Evolutionary conservation across 495 filamentous ascomycete species (phyloP), one percentile per base, ranked within the genome.

Genomic region (Articulospora tetracladia): DNA sequence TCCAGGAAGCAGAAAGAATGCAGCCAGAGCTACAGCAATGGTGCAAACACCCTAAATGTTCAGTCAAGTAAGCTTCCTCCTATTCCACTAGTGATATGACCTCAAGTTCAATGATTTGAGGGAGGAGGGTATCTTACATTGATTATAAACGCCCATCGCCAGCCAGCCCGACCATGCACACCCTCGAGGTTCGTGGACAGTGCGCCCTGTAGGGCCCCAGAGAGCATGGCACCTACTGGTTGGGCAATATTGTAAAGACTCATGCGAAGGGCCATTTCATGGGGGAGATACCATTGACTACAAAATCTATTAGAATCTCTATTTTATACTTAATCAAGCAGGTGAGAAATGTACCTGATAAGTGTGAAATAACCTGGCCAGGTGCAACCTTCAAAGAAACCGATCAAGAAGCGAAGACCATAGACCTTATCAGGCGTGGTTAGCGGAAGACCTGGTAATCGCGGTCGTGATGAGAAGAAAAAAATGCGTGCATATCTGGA

Each of bases 121-220:
- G n/a, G n/a, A 10, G 34, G 34, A n/a, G 34, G n/a, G 34, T n/a
- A 10, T 39, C 41, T 47, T 4, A 47, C 69, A 57, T 69, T 59
- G 44, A 76, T 69, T 22, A 76, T 73, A 44, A 74, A 77, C 0
- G 76, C 56, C 75, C 73, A 71, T 65, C 76, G 72, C 78, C 78
- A 81, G 6, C 74, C 78, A 13, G 72, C 69, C 27, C 76, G 78
- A 8, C 84, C 83, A 32, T 69, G 65, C 4, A 55, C 59, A 2
- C 80, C 82, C 23, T 73, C 73, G 0, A 83, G 66, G 25, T 68
- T 67, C 2, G 68, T 68, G 54, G 77, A 83, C 1, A 79, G 77
- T 0, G 70, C 78, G 0, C 77, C 75, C 72, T 80, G 78, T 1
- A 89, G 73, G 51, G 76, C 82, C 0, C 79, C 79, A 1, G 73